These are phyloP conservation scores for Suhomyces emberorum DNA, from an alignment of 805 yeast genomes.

Conservation along the genomic window DNA sequence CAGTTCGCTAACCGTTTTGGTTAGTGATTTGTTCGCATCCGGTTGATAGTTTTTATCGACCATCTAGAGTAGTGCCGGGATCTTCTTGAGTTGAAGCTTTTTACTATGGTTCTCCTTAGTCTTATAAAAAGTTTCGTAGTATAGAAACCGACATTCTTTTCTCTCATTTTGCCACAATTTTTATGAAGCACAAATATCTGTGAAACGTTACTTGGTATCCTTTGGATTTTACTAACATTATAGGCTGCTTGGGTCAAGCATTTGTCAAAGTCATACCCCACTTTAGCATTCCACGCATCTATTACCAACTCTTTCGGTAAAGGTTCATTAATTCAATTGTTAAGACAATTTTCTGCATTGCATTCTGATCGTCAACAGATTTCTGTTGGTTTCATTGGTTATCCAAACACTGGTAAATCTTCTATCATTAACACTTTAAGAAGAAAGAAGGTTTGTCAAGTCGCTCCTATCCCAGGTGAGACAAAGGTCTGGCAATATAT, in stretches of 20 bases:
- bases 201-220: too few species aligned
- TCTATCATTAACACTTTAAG: conserved; percentile 91
- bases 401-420: conserved; percentile 98
- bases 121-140: conserved; percentile 72
- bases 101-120: conserved; percentile 22
- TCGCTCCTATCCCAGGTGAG: conserved; percentile 98
- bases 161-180: conserved; percentile 3
- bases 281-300: conserved; percentile 96
- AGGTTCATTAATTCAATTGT: conserved; percentile 88
- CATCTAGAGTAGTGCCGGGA: conserved; percentile 51
- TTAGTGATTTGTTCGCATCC: conserved; percentile 31
- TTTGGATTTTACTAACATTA: conserved; percentile 27
- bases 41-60: conserved; percentile 37
- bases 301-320: conserved; percentile 97
- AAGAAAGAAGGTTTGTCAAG: conserved; percentile 92
- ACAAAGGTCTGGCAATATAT: conserved; percentile 99
- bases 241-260: conserved; percentile 99
- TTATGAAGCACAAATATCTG: too few species aligned
- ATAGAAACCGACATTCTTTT: conserved; percentile 69
- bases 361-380: conserved; percentile 94
- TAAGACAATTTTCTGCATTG: conserved; percentile 87
- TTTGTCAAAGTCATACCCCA: conserved; percentile 86
- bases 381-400: conserved; percentile 95
- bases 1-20: conserved; percentile 39
- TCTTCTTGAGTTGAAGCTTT: conserved; percentile 81